Base-by-base conservation (phyloP, 768 basidiomycete species). In the Pleurotus ostreatus region DNA sequence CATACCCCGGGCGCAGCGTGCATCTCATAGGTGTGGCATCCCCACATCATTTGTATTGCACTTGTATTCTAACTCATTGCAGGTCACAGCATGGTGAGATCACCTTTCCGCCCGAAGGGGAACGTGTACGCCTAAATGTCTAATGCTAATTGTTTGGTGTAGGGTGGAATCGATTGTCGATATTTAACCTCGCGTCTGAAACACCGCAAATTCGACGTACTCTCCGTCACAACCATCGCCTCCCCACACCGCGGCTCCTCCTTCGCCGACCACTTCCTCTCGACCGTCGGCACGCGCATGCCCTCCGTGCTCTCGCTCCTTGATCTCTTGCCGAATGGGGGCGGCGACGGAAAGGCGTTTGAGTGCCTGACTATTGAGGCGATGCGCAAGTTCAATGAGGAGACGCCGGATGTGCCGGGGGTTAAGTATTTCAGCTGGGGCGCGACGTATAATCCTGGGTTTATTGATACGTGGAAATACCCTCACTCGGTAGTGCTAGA, bases 391-490 rank as follows among this genome's bases (percentile, higher is more conserved):
- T 99, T 99, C 73, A 99, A 99, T 66, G 82, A 88, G 55, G 78
- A 86, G 37, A 92, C 92, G 0, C 89, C 91, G 0, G 86, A 98
- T 62, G 80, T 87, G 0, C 76, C 81, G 1, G 83, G 81, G 20
- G 88, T 98, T 54, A 79, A 82, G 60, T 99, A 99, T 70, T 96
- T 91, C 62, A 94, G 91, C 65, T 99, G 94, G 92, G 97, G 97
- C 9, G 97, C 97, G 2, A 79, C 79, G 11, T 94, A 94, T 65
- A 82, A 88, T 13, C 96, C 97, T 4, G 89, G 91, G 0, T 70
- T 96, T 47, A 85, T 98, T 45, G 95, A 98, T 70, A 89, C 93
- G 0, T 97, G 91, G 84, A 89, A 88, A 74, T 78, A 23, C 76
- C 84, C 91, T 1, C 90, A 94, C 65, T 83, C 84, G 5, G 85